These are phyloP conservation scores for Neocallimastix lanati DNA, from an alignment of 192 early-diverging fungal genomes.

Conservation along the genomic window DNA sequence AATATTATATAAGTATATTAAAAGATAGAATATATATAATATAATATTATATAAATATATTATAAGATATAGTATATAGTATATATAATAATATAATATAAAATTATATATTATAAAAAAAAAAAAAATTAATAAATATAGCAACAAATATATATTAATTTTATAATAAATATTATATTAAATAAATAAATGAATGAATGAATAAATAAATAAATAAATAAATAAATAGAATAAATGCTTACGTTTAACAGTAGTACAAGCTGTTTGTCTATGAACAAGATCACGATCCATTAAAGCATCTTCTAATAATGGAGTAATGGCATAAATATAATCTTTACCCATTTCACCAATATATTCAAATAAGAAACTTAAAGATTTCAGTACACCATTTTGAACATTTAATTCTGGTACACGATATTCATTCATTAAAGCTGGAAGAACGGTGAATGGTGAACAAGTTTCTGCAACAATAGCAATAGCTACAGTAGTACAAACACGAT, in stretches of 20 bases:
- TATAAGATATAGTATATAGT: too few relatives aligned
- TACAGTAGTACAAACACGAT: constrained; percentile 96
- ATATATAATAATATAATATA: too few relatives aligned
- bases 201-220: too few relatives aligned
- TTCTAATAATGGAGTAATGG: constrained; percentile 83
- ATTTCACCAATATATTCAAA: constrained; percentile 99
- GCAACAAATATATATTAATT: not conserved
- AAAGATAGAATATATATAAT: too few relatives aligned
- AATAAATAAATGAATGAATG: too few relatives aligned
- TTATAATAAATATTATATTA: too few relatives aligned
- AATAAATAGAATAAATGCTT: too few relatives aligned
- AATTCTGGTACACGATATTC: constrained; percentile 98
- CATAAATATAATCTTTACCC: constrained; percentile 96
- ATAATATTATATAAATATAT: too few relatives aligned
- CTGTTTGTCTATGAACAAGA: constrained; percentile 93
- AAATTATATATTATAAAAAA: too few relatives aligned
- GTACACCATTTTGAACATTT: constrained; percentile 97
- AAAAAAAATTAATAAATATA: not conserved
- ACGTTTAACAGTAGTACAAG: constrained; percentile 80
- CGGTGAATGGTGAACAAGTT: constrained; percentile 92
- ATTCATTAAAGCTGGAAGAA: constrained; percentile 95
- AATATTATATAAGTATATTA: too few relatives aligned
- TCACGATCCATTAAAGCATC: constrained; percentile 96
- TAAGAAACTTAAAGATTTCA: constrained; percentile 85
- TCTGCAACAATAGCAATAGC: constrained; percentile 97